These are phyloP conservation scores for Cladosporium sp. DNA, from an alignment of 2,329 filamentous ascomycete species.

Conservation along the genomic window DNA sequence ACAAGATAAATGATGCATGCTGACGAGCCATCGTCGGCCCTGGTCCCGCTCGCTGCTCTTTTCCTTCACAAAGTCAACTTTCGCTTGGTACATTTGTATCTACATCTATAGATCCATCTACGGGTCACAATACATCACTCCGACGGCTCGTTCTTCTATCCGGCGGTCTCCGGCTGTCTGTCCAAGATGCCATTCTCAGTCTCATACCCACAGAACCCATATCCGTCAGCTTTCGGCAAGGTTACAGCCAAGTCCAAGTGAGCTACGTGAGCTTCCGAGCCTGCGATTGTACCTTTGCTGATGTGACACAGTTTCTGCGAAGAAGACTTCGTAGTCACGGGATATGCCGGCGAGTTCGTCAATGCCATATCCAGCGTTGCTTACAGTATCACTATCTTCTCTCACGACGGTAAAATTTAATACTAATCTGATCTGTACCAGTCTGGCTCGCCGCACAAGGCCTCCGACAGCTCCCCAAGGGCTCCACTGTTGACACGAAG, in stretches of 20 bases:
- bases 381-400: neutral
- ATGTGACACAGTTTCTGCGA: neutral
- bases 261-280: neutral
- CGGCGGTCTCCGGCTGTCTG: neutral
- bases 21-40: neutral
- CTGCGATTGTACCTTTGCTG: neutral
- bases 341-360: slow-evolving; percentile 2
- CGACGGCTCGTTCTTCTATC: too few relatives aligned
- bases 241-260: neutral
- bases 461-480: neutral
- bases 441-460: neutral
- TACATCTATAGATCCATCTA: neutral
- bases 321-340: slow-evolving; percentile 4
- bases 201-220: neutral
- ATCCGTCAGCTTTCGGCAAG: neutral
- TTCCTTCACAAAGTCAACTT: neutral
- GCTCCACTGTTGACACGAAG: neutral
- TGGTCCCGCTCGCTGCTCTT: neutral
- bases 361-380: neutral
- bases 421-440: neutral
- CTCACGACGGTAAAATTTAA: neutral
- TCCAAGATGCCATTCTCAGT: neutral
- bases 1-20: neutral
- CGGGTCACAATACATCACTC: too few relatives aligned
- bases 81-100: neutral